Conservation (phyloP, 2,329 filamentous ascomycete genomes). For the Corinectria fuckeliana region DNA sequence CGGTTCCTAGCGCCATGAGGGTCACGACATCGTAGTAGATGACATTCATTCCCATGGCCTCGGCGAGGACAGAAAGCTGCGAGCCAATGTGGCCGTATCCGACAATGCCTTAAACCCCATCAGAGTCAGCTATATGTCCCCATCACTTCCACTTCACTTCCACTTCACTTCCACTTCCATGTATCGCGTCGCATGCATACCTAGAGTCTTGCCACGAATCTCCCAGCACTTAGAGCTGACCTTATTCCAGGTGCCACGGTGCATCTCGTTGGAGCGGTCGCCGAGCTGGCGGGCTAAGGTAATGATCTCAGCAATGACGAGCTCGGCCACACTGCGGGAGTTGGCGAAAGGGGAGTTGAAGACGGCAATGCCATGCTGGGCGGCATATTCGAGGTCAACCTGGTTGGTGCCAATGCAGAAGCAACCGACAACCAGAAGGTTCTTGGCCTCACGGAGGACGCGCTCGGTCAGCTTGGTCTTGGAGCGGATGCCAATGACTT, state of each 20-base stretch:
- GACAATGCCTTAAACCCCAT: constrained; percentile 70
- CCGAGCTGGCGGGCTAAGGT: constrained; percentile 87
- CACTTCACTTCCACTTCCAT: not conserved
- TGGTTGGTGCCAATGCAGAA: constrained; percentile 99
- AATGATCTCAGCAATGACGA: constrained; percentile 95
- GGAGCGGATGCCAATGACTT: constrained; percentile 97
- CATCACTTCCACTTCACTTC: too few relatives aligned
- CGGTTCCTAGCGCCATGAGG: constrained; percentile 91
- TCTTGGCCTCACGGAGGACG: constrained; percentile 87
- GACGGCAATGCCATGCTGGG: constrained; percentile 86
- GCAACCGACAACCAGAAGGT: constrained; percentile 93
- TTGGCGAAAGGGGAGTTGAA: constrained; percentile 99
- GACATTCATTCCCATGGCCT: constrained; percentile 97
- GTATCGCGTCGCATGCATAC: constrained; percentile 53
- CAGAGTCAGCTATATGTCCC: constrained; percentile 3
- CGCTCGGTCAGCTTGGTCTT: constrained; percentile 93
- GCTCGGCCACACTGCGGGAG: constrained; percentile 93
- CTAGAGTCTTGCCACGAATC: constrained; percentile 94
- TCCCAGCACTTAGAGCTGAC: constrained; percentile 98
- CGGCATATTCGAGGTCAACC: constrained; percentile 85
- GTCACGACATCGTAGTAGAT: constrained; percentile 97
- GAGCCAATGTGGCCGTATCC: constrained; percentile 98
- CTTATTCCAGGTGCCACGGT: constrained; percentile 96
- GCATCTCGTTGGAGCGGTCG: constrained; percentile 93
- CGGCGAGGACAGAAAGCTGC: constrained; percentile 92